Conservation (phyloP, 176 grass and related monocot species). For the Miscanthus lutarioriparius region DNA sequence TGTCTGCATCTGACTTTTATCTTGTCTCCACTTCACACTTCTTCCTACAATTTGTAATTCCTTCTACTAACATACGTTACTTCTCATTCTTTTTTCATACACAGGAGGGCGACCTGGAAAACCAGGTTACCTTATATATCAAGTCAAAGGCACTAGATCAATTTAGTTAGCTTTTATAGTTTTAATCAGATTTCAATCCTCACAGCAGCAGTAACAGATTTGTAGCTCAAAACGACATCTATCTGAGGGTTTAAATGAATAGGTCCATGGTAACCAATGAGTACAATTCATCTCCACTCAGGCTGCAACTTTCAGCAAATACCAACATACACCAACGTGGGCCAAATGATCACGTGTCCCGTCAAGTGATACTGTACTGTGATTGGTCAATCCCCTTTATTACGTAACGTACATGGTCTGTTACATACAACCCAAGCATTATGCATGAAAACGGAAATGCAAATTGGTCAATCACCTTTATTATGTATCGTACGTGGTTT, state of each 20-base stretch:
- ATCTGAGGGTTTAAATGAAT: background rate
- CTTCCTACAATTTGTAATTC: slow-evolving; percentile 6
- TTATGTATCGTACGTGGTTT: background rate
- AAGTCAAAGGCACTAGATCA: background rate
- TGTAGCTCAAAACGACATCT: background rate
- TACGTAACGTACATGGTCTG: background rate
- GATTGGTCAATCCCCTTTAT: background rate
- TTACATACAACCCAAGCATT: background rate
- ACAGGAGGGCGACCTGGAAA: background rate
- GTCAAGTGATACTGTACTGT: background rate
- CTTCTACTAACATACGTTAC: background rate
- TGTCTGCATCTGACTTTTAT: slow-evolving; percentile 12
- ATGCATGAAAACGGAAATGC: background rate
- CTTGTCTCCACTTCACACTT: background rate
- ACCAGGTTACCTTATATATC: background rate
- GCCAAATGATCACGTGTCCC: background rate
- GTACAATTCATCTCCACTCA: background rate
- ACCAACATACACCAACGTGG: background rate
- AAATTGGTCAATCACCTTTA: background rate
- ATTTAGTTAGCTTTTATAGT: background rate
- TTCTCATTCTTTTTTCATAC: slow-evolving; percentile 3
- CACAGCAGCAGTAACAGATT: background rate
- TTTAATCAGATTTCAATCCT: background rate
- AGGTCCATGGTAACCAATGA: background rate
- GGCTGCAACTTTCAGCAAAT: background rate